Conservation (phyloP, 2,329 filamentous ascomycete genomes). For the Sarocladium strictum region DNA sequence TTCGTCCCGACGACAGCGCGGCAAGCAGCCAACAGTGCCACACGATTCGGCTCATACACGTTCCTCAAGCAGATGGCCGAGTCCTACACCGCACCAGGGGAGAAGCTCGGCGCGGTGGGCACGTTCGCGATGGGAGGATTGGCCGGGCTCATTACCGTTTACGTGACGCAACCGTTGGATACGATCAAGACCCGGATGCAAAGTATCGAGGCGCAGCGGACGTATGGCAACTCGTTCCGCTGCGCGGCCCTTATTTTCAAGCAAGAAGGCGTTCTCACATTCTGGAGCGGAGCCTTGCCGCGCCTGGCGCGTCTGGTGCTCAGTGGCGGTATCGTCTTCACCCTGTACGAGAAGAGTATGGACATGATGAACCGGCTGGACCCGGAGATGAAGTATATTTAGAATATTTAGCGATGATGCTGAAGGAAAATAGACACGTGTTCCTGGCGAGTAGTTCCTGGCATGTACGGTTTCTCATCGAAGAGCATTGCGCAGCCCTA, state of each 20-base stretch:
- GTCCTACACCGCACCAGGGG: conserved; percentile 86
- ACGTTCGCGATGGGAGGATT: conserved; percentile 89
- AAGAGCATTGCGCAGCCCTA: no score
- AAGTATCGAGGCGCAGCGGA: conserved; percentile 73
- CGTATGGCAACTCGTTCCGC: conserved; percentile 82
- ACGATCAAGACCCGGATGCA: conserved; percentile 98
- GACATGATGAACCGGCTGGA: conserved; percentile 71
- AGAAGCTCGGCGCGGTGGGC: conserved; percentile 81
- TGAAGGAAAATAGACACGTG: neutral
- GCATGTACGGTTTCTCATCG: no score
- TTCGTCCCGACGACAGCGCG: conserved; percentile 92
- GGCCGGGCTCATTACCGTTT: conserved; percentile 88
- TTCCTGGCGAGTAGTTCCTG: no score
- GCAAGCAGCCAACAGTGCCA: conserved; percentile 90
- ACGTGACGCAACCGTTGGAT: conserved; percentile 69
- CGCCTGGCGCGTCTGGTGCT: conserved; percentile 77
- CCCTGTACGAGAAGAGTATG: conserved; percentile 97
- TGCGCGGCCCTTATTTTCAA: conserved; percentile 80
- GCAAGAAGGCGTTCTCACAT: conserved; percentile 81
- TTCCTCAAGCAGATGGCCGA: conserved; percentile 85
- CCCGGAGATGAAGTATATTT: conserved; percentile 74
- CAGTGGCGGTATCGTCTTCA: conserved; percentile 96
- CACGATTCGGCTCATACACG: conserved; percentile 86
- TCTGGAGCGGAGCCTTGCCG: conserved; percentile 91
- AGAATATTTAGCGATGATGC: neutral